Base-by-base conservation (phyloP, 1,284 basidiomycete genomes). In the Hortiboletus rubellus region DNA sequence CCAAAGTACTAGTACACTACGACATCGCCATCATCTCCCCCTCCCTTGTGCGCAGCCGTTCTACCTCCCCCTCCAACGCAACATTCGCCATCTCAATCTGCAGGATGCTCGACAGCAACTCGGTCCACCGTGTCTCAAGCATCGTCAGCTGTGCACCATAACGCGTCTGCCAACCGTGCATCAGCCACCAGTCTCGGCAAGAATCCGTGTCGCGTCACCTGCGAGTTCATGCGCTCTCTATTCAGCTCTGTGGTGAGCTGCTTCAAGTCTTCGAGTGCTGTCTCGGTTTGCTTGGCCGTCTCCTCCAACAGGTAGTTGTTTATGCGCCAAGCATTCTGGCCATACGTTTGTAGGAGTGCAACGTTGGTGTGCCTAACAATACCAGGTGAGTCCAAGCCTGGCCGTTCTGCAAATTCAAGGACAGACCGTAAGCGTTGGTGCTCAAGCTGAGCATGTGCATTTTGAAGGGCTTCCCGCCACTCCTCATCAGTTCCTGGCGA, bases 61-160 rank as follows among this genome's bases (percentile, higher is more conserved):
- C 82, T 3, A 93, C 77, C 67, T 95, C 90, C 9, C 78, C 83
- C 66, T 92, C 90, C 60, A 94, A 74, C 18, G 91, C 90, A 37
- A 90, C 80, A 69, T 94, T 15, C n/a, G 92, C 94, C 78, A 96
- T 87, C 77, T 95, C 92, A 63, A 96, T 89, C 73, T 96, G 92
- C 61, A 96, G 74, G 34, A 93, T 87, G 65, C 83, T 89, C 42
- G 91, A 93, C 57, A 96, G 88, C 42, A 95, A 79, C 71, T 94
- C 91, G 11, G 89, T 94, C 94, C 94, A 96, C 53, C 86, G 82
- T 50, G 84, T 89, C 73, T 96, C 92, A 50, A 95, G 76, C 11
- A 83, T 76, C n/a, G 84, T 89, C 59, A 96, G 75, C 64, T 91
- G 89, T 52, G 82, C 80, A 44, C 94, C 94, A 18, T 86, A 76